Base-by-base conservation (phyloP, 257 asterid species). In the Parsonsia alboflavescens region DNA sequence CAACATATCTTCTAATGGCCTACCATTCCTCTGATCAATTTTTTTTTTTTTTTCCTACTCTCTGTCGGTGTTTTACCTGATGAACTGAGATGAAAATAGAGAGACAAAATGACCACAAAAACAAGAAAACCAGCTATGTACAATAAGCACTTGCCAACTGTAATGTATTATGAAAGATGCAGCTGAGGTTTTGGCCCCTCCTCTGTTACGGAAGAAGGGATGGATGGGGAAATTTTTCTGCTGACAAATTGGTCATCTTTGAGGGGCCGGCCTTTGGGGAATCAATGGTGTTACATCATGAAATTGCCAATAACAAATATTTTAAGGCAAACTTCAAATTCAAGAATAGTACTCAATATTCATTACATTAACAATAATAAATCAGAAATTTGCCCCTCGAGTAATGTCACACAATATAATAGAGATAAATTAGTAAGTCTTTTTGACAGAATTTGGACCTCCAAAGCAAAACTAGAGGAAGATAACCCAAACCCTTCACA, bases 391-490 rank as follows among this genome's bases (percentile, higher is more conserved):
- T 42, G 9, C 3, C 21, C 49, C 49, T 19, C 1, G 10, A 39
- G 3, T 1, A 1, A 33, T 33, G 48, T 36, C 39, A 39, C 48
- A 65, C 70, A 36, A 71, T 12, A 57, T 61, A 16, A 73, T 62
- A 58, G 22, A 53, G 41, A 80, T 63, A 68, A n/a, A 77, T 65
- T 72, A 84, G 81, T 80, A 75, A 75, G 63, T 74, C 73, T 80
- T 85, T 50, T 74, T 56, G 15, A 78, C 50, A 64, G 85, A 82
- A 73, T 79, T 79, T 24, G 90, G 93, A 82, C 77, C 75, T 68
- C 86, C 83, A 81, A 78, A 82, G 81, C 85, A 86, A 85, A 86
- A 86, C 85, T 39, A 82, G 80, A 77, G 86, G 96, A 82, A 81
- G 71, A 75, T 26, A 68, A 83, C 77, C 89, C 85, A 74, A 84